Percentiles rank a stretch among this genome's conserved stretches.
Evolutionary conservation across 2,329 filamentous ascomycete genomes (phyloP).

Genomic region (Xylaria sp.): DNA sequence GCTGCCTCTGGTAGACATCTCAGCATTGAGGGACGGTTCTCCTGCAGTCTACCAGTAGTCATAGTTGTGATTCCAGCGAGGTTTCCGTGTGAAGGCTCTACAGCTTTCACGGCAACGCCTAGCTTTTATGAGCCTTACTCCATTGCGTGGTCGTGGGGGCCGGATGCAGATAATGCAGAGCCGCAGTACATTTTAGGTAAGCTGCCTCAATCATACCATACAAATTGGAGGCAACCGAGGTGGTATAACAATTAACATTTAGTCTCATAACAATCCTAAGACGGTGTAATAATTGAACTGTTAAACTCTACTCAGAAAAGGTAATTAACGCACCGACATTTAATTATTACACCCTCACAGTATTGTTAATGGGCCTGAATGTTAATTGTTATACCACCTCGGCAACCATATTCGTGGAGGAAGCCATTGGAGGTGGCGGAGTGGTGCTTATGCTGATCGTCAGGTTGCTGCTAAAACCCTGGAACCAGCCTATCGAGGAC

Average conservation of each 20-base stretch:
- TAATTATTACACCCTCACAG: too few species aligned
- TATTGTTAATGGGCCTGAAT: too few species aligned
- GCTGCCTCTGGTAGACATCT: conserved; percentile 28
- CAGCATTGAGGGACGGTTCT: conserved; percentile 15
- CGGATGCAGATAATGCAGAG: background rate
- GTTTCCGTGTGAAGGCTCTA: background rate
- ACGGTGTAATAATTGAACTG: too few species aligned
- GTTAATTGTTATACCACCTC: too few species aligned
- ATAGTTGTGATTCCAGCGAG: conserved; percentile 6
- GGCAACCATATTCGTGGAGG: conserved; percentile 7
- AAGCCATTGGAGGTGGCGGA: conserved; percentile 22
- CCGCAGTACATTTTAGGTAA: background rate
- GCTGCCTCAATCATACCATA: conserved; percentile 1
- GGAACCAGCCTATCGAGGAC: background rate
- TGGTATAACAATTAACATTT: too few species aligned
- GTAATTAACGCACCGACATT: too few species aligned
- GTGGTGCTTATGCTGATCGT: conserved; percentile 16
- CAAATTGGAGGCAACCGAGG: conserved; percentile 13
- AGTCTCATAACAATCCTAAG: too few species aligned
- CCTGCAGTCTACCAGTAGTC: conserved; percentile 22
- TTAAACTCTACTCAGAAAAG: too few species aligned
- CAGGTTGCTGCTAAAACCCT: background rate
- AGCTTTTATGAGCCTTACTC: conserved; percentile 18
- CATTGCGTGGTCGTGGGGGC: background rate
- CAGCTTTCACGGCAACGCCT: conserved; percentile 1